These are phyloP conservation scores for Vanderwaltozyma polyspora DNA, from an alignment of 805 yeast species.

Conservation along the genomic window DNA sequence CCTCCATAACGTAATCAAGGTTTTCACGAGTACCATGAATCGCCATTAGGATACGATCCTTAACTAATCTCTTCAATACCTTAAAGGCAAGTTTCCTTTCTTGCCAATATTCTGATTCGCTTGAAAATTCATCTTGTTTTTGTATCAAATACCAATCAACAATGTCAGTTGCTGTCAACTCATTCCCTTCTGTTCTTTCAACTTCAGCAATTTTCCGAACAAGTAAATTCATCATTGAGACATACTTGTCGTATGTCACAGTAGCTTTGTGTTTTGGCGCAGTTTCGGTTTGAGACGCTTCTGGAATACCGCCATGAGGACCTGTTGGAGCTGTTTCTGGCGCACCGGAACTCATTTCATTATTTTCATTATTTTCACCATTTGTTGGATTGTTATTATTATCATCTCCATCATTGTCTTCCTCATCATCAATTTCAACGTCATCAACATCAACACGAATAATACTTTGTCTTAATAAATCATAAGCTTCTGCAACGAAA, in stretches of 20 bases:
- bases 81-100: constrained; percentile 66
- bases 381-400: constrained; percentile 16
- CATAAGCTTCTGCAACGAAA: constrained; percentile 90
- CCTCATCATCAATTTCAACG: constrained; percentile 65
- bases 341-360: constrained; percentile 8
- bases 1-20: constrained; percentile 31
- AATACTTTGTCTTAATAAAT: constrained; percentile 77
- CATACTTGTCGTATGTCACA: constrained; percentile 78
- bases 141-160: constrained; percentile 74
- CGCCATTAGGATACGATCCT: constrained; percentile 73
- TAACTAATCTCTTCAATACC: constrained; percentile 72
- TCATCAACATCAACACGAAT: constrained; percentile 92
- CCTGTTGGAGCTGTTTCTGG: constrained; percentile 5
- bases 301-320: background rate
- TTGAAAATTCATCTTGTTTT: constrained; percentile 56
- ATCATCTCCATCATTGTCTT: constrained; percentile 74
- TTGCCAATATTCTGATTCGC: constrained; percentile 57
- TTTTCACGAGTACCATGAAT: constrained; percentile 40
- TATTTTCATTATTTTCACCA: constrained; percentile 18
- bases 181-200: constrained; percentile 42
- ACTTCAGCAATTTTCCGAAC: constrained; percentile 55
- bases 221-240: constrained; percentile 68
- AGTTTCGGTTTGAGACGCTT: background rate
- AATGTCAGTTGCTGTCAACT: constrained; percentile 56
- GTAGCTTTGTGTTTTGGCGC: constrained; percentile 32